Base-by-base conservation (phyloP, 768 basidiomycete species). In the Boletus barrowsii region DNA sequence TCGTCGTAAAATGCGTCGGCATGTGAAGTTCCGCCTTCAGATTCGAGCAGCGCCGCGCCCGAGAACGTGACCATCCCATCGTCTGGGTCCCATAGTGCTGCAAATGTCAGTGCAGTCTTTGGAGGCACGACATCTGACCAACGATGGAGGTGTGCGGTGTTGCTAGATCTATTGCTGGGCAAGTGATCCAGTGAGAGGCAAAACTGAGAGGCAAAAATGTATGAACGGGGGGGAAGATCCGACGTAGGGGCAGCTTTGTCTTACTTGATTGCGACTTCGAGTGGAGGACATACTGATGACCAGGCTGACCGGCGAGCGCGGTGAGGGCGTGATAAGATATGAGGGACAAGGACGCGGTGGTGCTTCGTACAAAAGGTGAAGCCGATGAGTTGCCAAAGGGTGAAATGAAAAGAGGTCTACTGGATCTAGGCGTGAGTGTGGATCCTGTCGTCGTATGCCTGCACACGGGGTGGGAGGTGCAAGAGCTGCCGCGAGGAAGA, bases 91-190 rank as follows among this genome's bases (percentile, higher is more conserved):
- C 79, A 86, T 32, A 84, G 64, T 7, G 82, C 81, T 5, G 80
- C 83, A 59, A 86, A 86, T 3, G 77, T 81, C 56, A 84, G 69
- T 3, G 76, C 82, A 26, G 79, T 70, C 50, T 80, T 77, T 5
- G 83, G 81, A 17, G 82, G 81, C 7, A 82, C 72, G 43, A 83
- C 68, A 29, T 83, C 78, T 14, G 83, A 83, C 83, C 82, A 84
- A 35, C 80, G 76, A 46, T 61, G 65, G 41, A 64, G 56, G n/a
- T 54, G 51, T 35, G 20, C 13, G 18, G 59, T 57, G 20, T 18
- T 49, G 46, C 42, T 60, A 20, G 62, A 52, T 13, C 51, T 43
- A 17, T 40, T 55, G 7, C 49, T 45, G 42, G 50, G 33, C 36
- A 61, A 42, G 30, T 48, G 39, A 37, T 70, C 65, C 46, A 67